These are phyloP conservation scores for Capronia coronata DNA, from an alignment of 2,329 filamentous ascomycete species.

Conservation along the genomic window DNA sequence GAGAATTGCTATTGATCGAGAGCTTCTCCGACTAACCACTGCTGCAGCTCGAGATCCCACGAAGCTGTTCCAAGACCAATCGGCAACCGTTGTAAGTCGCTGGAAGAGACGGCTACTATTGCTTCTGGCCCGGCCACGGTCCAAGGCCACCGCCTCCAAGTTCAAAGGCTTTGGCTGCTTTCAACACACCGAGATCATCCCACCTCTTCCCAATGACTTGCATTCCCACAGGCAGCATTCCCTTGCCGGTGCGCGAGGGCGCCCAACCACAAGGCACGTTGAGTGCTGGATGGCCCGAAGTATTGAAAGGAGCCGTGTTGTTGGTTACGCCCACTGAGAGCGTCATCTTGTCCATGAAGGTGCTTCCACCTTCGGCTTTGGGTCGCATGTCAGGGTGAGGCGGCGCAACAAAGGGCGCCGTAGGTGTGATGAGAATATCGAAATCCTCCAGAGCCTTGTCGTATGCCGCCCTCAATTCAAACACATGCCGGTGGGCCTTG, in stretches of 20 bases:
- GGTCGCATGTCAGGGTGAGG: slow-evolving; percentile 34
- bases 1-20: no score
- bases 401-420: slow-evolving; percentile 42
- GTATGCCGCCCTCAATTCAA: slow-evolving; percentile 45
- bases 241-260: slow-evolving; percentile 30
- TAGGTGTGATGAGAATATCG: slow-evolving; percentile 47
- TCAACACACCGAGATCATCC: slow-evolving; percentile 30
- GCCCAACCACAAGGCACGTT: slow-evolving; percentile 44
- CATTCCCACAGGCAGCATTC: slow-evolving; percentile 48
- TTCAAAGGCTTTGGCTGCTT: slow-evolving; percentile 32
- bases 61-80: no score
- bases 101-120: not conserved
- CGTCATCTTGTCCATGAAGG: slow-evolving; percentile 39
- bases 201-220: slow-evolving; percentile 46
- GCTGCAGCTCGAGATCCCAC: not conserved
- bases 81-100: no score
- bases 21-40: no score
- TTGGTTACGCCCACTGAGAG: slow-evolving; percentile 42
- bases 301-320: slow-evolving; percentile 46
- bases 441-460: slow-evolving; percentile 39
- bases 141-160: slow-evolving; percentile 22
- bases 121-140: slow-evolving; percentile 14
- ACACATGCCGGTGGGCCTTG: slow-evolving; percentile 45
- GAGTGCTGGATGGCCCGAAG: slow-evolving; percentile 47
- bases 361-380: slow-evolving; percentile 27